Evolutionary conservation across 495 filamentous ascomycete species (phyloP).

Genomic region (Lentithecium fluviatile): DNA sequence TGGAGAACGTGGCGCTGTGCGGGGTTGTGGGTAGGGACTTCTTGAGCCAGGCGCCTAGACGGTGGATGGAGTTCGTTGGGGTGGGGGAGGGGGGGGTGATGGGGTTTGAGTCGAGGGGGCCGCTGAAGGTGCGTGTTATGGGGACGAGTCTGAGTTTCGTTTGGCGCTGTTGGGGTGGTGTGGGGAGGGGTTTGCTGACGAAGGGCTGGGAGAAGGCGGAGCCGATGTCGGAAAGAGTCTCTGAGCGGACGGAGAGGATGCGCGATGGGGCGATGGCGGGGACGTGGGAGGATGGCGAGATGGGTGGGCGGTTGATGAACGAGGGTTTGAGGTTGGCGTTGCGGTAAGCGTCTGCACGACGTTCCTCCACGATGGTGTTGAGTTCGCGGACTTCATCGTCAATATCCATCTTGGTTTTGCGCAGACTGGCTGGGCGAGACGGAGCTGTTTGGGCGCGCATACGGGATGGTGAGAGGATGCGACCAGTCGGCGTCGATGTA

Average conservation of each 20-base stretch:
- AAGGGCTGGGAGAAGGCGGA: constrained; percentile 37
- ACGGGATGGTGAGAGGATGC: constrained; percentile 28
- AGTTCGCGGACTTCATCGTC: constrained; percentile 41
- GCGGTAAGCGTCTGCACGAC: constrained; percentile 33
- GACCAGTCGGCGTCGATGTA: constrained; percentile 11
- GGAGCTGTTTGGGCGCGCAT: constrained; percentile 22
- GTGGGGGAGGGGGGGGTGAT: constrained; percentile 34
- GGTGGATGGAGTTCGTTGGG: constrained; percentile 28
- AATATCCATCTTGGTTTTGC: constrained; percentile 31
- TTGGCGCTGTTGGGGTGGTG: constrained; percentile 12
- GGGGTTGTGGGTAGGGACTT: constrained; percentile 29
- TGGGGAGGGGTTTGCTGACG: constrained; percentile 28
- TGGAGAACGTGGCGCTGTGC: constrained; percentile 9
- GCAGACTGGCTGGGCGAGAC: constrained; percentile 25
- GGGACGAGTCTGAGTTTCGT: constrained; percentile 21
- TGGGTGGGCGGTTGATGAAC: constrained; percentile 24
- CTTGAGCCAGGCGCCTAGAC: constrained; percentile 33
- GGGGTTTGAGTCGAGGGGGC: constrained; percentile 32
- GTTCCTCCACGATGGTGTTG: constrained; percentile 42
- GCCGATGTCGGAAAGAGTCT: constrained; percentile 41
- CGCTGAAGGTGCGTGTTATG: constrained; percentile 6
- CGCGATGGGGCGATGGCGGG: constrained; percentile 38
- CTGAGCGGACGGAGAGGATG: constrained; percentile 34
- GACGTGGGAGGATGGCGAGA: constrained; percentile 35
- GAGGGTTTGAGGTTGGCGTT: constrained; percentile 18